phyloP scores from a whole-genome alignment of 352 stramenopile genomes.

The Pythium angustatum region DNA sequence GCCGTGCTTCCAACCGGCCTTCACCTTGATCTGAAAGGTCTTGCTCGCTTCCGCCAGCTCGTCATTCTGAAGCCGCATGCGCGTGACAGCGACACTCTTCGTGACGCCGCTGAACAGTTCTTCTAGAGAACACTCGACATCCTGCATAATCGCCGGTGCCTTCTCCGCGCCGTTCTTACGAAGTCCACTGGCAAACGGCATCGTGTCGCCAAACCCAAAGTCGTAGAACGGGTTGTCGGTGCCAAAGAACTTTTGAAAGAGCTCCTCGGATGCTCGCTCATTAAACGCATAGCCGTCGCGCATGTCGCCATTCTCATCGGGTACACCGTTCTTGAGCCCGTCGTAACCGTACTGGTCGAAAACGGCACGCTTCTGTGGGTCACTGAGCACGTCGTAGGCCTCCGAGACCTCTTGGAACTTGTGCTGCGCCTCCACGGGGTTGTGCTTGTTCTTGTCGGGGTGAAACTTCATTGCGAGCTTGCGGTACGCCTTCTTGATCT shows the following conservation, averaged over 20 bases:
- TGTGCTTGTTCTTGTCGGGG: conserved; percentile 94
- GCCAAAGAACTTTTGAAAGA: conserved; percentile 93
- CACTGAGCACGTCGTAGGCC: conserved; percentile 93
- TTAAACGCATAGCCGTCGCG: conserved; percentile 90
- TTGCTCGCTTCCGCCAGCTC: conserved; percentile 80
- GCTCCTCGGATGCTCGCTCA: conserved; percentile 86
- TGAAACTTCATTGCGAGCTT: conserved; percentile 95
- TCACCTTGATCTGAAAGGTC: conserved; percentile 89
- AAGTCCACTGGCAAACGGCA: conserved; percentile 79
- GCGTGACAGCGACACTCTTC: conserved; percentile 87
- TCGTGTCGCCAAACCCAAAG: conserved; percentile 88
- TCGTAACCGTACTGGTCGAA: conserved; percentile 96
- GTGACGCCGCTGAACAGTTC: conserved; percentile 90
- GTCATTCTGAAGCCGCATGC: conserved; percentile 76
- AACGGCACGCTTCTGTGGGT: conserved; percentile 87
- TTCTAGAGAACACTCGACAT: conserved; percentile 86
- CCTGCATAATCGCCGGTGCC: conserved; percentile 60
- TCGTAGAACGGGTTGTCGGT: conserved; percentile 90
- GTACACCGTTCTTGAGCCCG: conserved; percentile 90
- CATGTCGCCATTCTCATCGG: conserved; percentile 73
- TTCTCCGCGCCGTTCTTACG: conserved; percentile 80
- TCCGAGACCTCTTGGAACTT: conserved; percentile 95
- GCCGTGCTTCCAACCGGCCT: conserved; percentile 93
- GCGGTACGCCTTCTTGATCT: conserved; percentile 97
- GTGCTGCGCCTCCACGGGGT: conserved; percentile 82